Percentiles rank a stretch among this genome's conserved stretches.
phyloP scores from a whole-genome alignment of 2,329 filamentous ascomycete genomes.

The Fusarium praegraminearum region DNA sequence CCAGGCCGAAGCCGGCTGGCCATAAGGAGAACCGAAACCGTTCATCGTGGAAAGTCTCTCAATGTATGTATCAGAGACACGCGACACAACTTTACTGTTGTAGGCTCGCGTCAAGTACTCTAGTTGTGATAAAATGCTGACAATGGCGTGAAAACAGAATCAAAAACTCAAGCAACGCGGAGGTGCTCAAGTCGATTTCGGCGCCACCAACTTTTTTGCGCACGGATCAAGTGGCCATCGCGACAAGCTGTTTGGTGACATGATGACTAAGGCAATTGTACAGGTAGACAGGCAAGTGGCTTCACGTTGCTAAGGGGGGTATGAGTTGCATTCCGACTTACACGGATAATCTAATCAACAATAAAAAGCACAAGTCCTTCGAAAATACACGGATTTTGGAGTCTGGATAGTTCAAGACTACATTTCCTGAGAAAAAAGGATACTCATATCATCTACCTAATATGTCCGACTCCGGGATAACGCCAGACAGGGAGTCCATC shows the following conservation, averaged over 20 bases:
- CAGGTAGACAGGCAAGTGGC: conserved; percentile 19
- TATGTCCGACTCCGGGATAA: conserved; percentile 41
- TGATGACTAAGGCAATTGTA: conserved; percentile 29
- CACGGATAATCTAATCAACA: conserved; percentile 33
- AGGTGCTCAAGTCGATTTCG: conserved; percentile 24
- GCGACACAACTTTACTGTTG: conserved; percentile 15
- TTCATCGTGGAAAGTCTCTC: conserved; percentile 64
- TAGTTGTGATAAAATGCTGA: background rate
- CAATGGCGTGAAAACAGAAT: conserved; percentile 20
- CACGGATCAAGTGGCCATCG: conserved; percentile 36
- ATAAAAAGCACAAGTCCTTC: conserved; percentile 17
- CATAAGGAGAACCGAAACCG: conserved; percentile 62
- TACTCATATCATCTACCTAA: background rate
- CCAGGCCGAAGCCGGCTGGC: conserved; percentile 72
- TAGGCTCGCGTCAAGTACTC: background rate
- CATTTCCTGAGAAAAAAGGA: background rate
- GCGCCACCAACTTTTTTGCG: conserved; percentile 43
- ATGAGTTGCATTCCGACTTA: conserved; percentile 41
- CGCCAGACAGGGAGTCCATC: conserved; percentile 36
- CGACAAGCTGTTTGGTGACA: conserved; percentile 7
- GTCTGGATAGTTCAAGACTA: too few species aligned
- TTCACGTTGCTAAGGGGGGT: conserved; percentile 44
- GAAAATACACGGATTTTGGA: conserved; percentile 2
- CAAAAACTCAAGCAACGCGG: conserved; percentile 22
- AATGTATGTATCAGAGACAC: background rate